Percentiles rank a stretch among this genome's conserved stretches.
phyloP scores from a whole-genome alignment of 2,329 filamentous ascomycete species.

The Leptographium wingfieldii region DNA sequence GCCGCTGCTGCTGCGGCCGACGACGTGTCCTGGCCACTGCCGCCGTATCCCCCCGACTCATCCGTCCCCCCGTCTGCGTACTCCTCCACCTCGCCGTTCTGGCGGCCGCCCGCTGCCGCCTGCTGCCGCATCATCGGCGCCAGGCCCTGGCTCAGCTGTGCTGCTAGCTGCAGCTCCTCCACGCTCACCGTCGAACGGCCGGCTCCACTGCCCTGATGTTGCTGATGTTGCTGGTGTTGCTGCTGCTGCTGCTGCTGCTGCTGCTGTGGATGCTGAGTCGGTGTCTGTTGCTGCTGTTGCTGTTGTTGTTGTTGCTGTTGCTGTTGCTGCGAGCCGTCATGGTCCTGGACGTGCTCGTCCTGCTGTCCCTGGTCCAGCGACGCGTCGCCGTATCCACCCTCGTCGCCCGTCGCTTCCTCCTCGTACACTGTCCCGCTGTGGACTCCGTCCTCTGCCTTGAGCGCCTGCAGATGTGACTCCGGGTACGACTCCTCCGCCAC shows the following conservation, averaged over 20 bases:
- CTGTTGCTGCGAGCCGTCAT: slow-evolving; percentile 14
- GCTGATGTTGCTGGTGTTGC: slow-evolving; percentile 26
- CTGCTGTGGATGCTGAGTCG: neutral
- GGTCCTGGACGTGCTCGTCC: neutral
- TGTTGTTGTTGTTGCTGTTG: slow-evolving; percentile 10
- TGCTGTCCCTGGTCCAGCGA: slow-evolving; percentile 5
- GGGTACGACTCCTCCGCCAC: slow-evolving; percentile 8
- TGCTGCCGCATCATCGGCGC: slow-evolving; percentile 35
- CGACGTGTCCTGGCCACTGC: neutral
- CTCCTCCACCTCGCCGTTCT: slow-evolving; percentile 15
- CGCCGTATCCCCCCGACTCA: neutral
- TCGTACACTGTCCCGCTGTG: neutral
- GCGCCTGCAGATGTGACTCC: slow-evolving; percentile 11
- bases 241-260: slow-evolving; percentile 9
- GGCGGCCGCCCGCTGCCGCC: slow-evolving; percentile 24
- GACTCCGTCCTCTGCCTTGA: slow-evolving; percentile 8
- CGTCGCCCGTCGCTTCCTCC: slow-evolving; percentile 1
- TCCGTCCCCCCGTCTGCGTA: slow-evolving; percentile 3
- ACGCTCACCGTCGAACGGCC: slow-evolving; percentile 28
- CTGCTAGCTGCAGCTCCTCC: slow-evolving; percentile 45
- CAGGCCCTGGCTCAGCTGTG: slow-evolving; percentile 43
- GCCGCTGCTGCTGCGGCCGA: neutral
- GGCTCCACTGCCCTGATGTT: slow-evolving; percentile 21
- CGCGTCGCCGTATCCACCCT: slow-evolving; percentile 2
- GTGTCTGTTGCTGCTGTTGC: neutral